A percentile compares a stretch with the other conserved stretches of the same genome.
Evolutionary conservation across 495 filamentous ascomycete genomes (phyloP).

Genomic region (Aspergillus bertholletiae): DNA sequence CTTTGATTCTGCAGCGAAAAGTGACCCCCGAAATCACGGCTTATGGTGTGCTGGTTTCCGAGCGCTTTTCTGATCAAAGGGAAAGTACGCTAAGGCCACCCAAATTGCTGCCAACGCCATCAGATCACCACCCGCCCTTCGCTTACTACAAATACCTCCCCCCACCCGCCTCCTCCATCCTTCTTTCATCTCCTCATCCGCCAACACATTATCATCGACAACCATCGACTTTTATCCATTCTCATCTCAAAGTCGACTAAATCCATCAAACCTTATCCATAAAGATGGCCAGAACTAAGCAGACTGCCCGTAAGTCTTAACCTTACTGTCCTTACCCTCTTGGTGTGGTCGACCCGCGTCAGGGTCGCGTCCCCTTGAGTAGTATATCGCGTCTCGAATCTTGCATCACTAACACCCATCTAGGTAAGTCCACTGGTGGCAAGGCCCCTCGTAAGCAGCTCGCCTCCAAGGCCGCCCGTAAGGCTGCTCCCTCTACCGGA

Average conservation of each 20-base stretch:
- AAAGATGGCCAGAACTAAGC: slow-evolving; percentile 98
- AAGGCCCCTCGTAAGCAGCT: slow-evolving; percentile 99
- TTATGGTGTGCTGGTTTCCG: slow-evolving; percentile 38
- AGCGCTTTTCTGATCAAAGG: slow-evolving; percentile 33
- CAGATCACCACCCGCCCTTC: slow-evolving; percentile 41
- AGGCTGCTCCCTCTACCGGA: slow-evolving; percentile 70
- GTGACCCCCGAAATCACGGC: slow-evolving; percentile 28
- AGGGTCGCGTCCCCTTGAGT: slow-evolving; percentile 26
- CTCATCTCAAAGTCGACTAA: slow-evolving; percentile 43
- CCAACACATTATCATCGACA: slow-evolving; percentile 16
- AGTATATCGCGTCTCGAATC: slow-evolving; percentile 14
- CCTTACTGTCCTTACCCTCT: slow-evolving; percentile 20
- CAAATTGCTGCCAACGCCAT: slow-evolving; percentile 20
- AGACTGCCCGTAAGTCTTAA: slow-evolving; percentile 85
- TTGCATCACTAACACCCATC: slow-evolving; percentile 21
- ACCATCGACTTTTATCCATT: slow-evolving; percentile 39
- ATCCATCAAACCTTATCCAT: slow-evolving; percentile 44
- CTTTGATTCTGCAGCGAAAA: slow-evolving; percentile 33
- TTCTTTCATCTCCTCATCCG: slow-evolving; percentile 44
- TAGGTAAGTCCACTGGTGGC: slow-evolving; percentile 96
- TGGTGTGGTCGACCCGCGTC: slow-evolving; percentile 14
- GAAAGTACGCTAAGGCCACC: slow-evolving; percentile 22
- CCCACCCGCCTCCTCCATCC: slow-evolving; percentile 48
- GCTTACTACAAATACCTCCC: slow-evolving; percentile 49
- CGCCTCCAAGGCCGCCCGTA: slow-evolving; percentile 78